phyloP scores from a whole-genome alignment of 2,329 filamentous ascomycete genomes.

The Zarea fungicola region DNA sequence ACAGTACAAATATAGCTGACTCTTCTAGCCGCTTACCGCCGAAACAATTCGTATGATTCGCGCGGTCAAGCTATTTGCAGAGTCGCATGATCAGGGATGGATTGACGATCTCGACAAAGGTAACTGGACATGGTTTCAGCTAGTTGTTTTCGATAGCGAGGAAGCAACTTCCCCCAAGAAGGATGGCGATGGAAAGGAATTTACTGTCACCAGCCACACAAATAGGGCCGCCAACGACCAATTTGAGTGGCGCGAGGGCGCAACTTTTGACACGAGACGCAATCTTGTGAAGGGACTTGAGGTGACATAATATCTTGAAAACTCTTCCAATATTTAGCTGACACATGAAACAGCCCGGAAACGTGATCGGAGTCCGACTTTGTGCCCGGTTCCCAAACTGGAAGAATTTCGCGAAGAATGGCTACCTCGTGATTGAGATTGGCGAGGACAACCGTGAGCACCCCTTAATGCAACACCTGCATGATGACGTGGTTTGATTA shows the following conservation, averaged over 20 bases:
- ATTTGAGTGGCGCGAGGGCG: constrained; percentile 12
- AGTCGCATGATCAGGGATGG: constrained; percentile 15
- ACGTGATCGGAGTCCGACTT: constrained; percentile 14
- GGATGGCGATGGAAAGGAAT: constrained; percentile 1
- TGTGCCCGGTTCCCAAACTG: constrained; percentile 11
- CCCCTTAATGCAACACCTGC: no score
- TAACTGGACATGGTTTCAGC: constrained; percentile 17
- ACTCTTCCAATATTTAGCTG: background rate
- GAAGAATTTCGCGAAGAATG: constrained; percentile 8
- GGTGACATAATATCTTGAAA: background rate
- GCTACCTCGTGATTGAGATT: constrained; percentile 13
- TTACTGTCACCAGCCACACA: constrained; percentile 7
- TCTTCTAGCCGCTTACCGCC: background rate
- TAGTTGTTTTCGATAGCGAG: constrained; percentile 7
- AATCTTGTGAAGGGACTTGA: constrained; percentile 9
- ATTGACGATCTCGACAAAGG: background rate
- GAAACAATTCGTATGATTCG: constrained; percentile 2
- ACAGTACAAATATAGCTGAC: background rate
- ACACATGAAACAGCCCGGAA: constrained; percentile 2
- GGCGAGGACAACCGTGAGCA: constrained; percentile 8
- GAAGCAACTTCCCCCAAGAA: constrained; percentile 3
- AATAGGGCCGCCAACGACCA: background rate
- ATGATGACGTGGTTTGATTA: background rate
- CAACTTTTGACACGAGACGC: constrained; percentile 5
- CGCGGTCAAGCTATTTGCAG: constrained; percentile 10